Evolutionary conservation across 108 stramenopile genomes (phyloP).

Genomic region (Skeletonema marinoi): DNA sequence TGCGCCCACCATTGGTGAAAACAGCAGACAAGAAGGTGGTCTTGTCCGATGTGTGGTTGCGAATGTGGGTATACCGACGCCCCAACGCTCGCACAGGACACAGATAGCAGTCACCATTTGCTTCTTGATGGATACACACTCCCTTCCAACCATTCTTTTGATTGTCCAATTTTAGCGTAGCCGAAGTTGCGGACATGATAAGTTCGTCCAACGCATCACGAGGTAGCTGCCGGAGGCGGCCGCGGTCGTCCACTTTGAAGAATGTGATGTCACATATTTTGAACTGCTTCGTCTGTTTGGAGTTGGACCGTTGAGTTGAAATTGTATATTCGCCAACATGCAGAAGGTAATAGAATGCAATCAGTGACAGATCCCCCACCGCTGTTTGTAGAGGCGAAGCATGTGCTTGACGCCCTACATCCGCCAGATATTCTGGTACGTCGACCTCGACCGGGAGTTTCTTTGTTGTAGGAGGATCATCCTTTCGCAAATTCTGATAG

Average conservation of each 20-base stretch:
- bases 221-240: neutral
- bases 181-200: neutral
- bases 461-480: neutral
- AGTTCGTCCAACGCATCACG: neutral
- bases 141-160: conserved; percentile 7
- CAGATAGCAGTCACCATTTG: neutral
- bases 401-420: neutral
- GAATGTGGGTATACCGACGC: neutral
- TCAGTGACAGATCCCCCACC: neutral
- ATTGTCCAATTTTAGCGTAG: neutral
- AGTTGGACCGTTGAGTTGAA: no score
- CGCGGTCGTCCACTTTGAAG: neutral
- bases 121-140: neutral
- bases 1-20: neutral
- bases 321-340: conserved; percentile 7
- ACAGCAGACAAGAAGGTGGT: neutral
- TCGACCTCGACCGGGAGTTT: neutral
- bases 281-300: neutral
- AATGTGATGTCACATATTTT: neutral
- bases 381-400: neutral
- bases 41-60: neutral
- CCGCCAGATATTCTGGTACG: neutral
- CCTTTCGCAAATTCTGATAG: no score
- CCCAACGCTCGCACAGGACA: neutral
- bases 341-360: conserved; percentile 13